Evolutionary conservation across 75 land plant genomes (phyloP).

Genomic region (Chamaecyparis obtusa): DNA sequence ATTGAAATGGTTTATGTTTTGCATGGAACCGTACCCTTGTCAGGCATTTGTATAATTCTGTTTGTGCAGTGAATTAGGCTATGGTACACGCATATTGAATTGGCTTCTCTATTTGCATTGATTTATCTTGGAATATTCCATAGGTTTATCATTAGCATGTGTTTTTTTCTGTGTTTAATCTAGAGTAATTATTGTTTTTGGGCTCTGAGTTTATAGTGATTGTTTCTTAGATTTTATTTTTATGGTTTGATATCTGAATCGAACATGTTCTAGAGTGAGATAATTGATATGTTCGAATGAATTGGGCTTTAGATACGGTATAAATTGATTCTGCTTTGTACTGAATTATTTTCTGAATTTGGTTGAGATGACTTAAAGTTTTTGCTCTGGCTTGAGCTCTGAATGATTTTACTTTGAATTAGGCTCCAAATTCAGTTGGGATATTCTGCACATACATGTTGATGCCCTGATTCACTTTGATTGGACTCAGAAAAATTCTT

Average conservation of each 20-base stretch:
- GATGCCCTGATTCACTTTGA: neutral
- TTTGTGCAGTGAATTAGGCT: neutral
- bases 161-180: neutral
- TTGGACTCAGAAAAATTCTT: neutral
- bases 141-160: neutral
- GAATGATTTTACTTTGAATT: neutral
- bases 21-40: neutral
- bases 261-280: neutral
- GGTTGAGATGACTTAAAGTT: neutral
- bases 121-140: neutral
- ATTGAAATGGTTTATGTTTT: neutral
- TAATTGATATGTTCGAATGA: neutral
- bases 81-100: neutral
- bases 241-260: neutral
- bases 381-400: neutral
- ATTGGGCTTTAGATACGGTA: neutral
- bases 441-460: neutral
- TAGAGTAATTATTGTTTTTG: neutral
- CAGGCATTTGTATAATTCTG: neutral
- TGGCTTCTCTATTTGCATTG: neutral
- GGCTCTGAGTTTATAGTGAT: neutral
- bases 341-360: neutral
- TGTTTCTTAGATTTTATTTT: neutral
- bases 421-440: neutral
- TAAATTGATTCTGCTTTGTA: neutral